Base-by-base conservation (phyloP, 768 basidiomycete species). In the Russula dissimulans region DNA sequence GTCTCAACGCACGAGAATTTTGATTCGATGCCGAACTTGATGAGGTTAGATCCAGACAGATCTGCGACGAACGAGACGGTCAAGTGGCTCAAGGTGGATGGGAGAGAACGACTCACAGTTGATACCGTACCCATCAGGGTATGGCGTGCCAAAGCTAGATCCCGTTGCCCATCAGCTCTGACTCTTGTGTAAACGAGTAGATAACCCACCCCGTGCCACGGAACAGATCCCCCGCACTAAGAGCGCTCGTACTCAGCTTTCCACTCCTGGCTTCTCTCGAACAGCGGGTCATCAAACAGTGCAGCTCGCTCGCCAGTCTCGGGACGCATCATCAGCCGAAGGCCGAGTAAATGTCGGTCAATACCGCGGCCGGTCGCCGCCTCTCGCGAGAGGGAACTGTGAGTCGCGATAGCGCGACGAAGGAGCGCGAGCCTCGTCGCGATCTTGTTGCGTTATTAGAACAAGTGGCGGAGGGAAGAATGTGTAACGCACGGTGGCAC, bases 21-120 rank as follows among this genome's bases (percentile, higher is more conserved):
- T 47, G 88, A 91, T 70, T 98, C 95, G 69, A 97, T 84, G 2
- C 95, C 94, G 73, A 97, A 94, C 72, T 93, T 95, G 69, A 98
- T 77, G 59, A 84, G 76, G 45, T 85, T 74, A 14, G 86, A 82
- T 14, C 86, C 91, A 58, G 89, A 81, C 59, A 95, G 80, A 71
- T 97, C 95, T 95, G 66, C 26, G 51, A 17, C 34, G 36, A 10
- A 15, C 18, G 26, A 48, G 47, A 54, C 36, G 26, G 60, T 71
- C 11, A 12, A 42, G 18, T 14, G 34, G 26, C 22, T 12, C n/a
- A 34, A 22, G 3, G 43, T 9, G 49, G 49, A 12, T n/a, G 32
- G 61, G 49, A 31, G 45, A 39, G 26, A 42, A 4, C 43, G 22
- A 78, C 88, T 67, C 69, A 93, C 93, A 97, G 70, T 91, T 95